Base-by-base conservation (phyloP, 2,329 filamentous ascomycete species). In the Diatrype stigma region DNA sequence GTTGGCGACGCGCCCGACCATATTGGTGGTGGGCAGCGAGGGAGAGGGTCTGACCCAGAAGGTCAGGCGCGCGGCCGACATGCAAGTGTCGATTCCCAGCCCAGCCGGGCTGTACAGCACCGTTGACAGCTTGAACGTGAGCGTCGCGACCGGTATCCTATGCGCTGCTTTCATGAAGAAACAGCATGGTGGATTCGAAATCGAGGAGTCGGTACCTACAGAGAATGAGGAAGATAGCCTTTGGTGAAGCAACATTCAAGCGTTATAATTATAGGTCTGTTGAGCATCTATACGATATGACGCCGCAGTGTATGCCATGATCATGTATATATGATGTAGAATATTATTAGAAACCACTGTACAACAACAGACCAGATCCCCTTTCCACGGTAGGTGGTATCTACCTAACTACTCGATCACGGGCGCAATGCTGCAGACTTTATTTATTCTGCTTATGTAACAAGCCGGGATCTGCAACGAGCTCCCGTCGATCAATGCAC, bases 111-210 rank as follows among this genome's bases (percentile, higher is more conserved):
- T 64, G 55, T 74, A 62, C 65, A 79, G 63, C 66, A 84, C 58
- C 65, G 84, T 99, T 2, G 93, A 97, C 69, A 96, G 91, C 67
- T 72, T 99, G 67, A 97, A 99, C 66, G 94, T 97, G 37, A 90
- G 89, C 64, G 92, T 96, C 19, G 93, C 94, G 1, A 84, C 89
- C 6, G 90, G 84, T 1, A 73, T 97, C 46, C 71, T 97, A 47
- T 86, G 85, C 55, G 80, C 85, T 56, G 76, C 85, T 0, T 90
- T 94, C 63, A 65, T 89, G 61, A 78, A 71, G 61, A 69, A 72
- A 47, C 62, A 63, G 45, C 51, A 55, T 28, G 35, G 53, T 3
- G 54, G 51, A 34, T 48, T 61, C 12, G 55, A 58, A 46, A 54
- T 61, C 22, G 58, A 62, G 28, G 60, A 57, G 17, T 42, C 55